These are phyloP conservation scores for Oenanthe sinensis DNA, from an alignment of 129 eudicot species.

Conservation along the genomic window DNA sequence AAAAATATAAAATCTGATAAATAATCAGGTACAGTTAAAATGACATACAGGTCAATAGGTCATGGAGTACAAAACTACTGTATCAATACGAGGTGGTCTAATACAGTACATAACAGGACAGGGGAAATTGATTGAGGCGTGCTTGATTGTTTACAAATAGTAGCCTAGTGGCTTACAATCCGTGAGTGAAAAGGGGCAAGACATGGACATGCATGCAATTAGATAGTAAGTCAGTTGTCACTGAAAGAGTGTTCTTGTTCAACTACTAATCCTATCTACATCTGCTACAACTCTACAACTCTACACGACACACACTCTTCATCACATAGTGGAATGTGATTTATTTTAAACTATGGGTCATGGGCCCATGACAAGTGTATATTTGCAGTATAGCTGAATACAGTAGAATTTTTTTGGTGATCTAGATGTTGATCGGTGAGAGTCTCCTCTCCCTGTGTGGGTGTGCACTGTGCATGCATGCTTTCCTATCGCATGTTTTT, in stretches of 20 bases:
- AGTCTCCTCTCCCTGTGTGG: no score
- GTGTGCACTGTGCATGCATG: no score
- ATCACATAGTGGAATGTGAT: not conserved
- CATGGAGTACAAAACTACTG: not conserved
- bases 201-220: not conserved
- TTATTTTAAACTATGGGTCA: not conserved
- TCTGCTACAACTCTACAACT: not conserved
- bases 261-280: not conserved
- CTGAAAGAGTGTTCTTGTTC: not conserved
- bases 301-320: not conserved
- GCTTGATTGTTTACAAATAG: not conserved
- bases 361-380: no score
- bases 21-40: not conserved
- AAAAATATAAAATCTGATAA: not conserved
- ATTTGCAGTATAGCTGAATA: no score
- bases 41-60: no score
- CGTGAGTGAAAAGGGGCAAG: not conserved
- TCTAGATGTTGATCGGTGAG: no score
- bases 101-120: not conserved
- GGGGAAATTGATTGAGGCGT: not conserved
- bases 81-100: not conserved
- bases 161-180: not conserved
- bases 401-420: no score
- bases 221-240: not conserved
- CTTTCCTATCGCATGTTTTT: no score